Evolutionary conservation across 202 grass and related monocot species (phyloP).

Genomic region (Sporobolus alterniflorus): DNA sequence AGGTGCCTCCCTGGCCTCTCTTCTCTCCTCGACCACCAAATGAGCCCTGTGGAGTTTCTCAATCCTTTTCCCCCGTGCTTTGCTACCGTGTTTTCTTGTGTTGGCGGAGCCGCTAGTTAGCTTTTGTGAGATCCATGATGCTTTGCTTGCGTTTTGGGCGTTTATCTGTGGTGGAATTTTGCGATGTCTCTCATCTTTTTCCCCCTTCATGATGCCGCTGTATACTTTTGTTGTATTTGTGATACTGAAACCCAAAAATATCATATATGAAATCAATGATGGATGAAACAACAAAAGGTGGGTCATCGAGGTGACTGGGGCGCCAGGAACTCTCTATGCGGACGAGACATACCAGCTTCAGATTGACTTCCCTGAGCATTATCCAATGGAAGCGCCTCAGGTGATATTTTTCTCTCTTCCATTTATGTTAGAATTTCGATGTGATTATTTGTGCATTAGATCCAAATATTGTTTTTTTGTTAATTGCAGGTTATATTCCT

Average conservation of each 20-base stretch:
- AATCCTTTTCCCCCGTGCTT: neutral
- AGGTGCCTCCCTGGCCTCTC: conserved; percentile 41
- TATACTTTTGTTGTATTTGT: neutral
- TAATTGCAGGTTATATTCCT: conserved; percentile 85
- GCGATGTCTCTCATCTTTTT: neutral
- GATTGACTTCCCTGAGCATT: conserved; percentile 97
- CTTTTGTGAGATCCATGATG: neutral
- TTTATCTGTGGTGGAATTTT: neutral
- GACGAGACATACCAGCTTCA: conserved; percentile 89
- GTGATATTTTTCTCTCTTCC: conserved; percentile 21
- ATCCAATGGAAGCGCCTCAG: conserved; percentile 98
- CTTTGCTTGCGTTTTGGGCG: neutral
- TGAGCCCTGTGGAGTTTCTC: neutral
- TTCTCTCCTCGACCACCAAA: neutral
- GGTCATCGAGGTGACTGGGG: conserved; percentile 85
- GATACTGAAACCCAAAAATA: conserved; percentile 9
- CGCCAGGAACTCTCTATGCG: conserved; percentile 69
- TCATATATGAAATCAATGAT: conserved; percentile 9
- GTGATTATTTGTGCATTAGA: neutral
- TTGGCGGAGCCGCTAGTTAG: neutral
- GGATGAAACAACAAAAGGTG: conserved; percentile 54
- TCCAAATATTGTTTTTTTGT: conserved; percentile 4
- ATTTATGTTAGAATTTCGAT: neutral
- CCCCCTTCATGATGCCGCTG: neutral
- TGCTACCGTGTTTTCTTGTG: neutral